These are phyloP conservation scores for Vicia villosa DNA, from an alignment of 306 rosid genomes.

Conservation along the genomic window DNA sequence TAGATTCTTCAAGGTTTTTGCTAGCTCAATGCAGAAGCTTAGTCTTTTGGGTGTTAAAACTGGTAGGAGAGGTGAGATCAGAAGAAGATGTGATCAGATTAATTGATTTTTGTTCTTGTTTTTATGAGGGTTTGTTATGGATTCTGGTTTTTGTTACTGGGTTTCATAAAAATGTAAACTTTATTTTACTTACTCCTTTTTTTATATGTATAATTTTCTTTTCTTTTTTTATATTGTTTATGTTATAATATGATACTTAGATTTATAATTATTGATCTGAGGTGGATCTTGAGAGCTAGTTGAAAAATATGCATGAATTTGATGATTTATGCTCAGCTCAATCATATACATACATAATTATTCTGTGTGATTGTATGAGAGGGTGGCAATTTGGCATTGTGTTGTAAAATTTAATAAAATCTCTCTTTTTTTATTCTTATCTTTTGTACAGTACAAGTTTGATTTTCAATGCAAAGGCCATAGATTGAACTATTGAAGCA, in stretches of 20 bases:
- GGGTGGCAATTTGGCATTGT: not conserved
- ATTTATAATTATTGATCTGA: not conserved
- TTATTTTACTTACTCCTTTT: not conserved
- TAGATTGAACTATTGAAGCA: constrained; percentile 35
- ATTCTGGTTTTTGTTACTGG: not conserved
- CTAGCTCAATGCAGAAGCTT: constrained; percentile 74
- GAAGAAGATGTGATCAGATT: constrained; percentile 79
- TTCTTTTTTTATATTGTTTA: not conserved
- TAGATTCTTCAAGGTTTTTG: constrained; percentile 62
- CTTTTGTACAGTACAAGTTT: not conserved
- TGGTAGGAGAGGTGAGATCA: constrained; percentile 75
- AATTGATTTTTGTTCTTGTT: constrained; percentile 42
- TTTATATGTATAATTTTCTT: not conserved
- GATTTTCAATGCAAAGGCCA: not conserved
- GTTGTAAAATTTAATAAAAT: constrained; percentile 25
- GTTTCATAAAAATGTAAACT: constrained; percentile 10
- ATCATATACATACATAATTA: constrained; percentile 28
- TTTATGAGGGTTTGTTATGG: not conserved
- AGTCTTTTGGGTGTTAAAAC: constrained; percentile 60
- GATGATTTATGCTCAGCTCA: constrained; percentile 35
- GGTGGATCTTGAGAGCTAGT: not conserved
- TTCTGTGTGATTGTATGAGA: constrained; percentile 10
- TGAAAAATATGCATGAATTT: constrained; percentile 17
- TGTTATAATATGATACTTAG: not conserved
- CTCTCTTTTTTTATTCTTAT: not conserved